Percentiles rank a stretch among this genome's conserved stretches.
phyloP scores from a whole-genome alignment of 805 yeast species.

The Cyberlindnera sargentensis region DNA sequence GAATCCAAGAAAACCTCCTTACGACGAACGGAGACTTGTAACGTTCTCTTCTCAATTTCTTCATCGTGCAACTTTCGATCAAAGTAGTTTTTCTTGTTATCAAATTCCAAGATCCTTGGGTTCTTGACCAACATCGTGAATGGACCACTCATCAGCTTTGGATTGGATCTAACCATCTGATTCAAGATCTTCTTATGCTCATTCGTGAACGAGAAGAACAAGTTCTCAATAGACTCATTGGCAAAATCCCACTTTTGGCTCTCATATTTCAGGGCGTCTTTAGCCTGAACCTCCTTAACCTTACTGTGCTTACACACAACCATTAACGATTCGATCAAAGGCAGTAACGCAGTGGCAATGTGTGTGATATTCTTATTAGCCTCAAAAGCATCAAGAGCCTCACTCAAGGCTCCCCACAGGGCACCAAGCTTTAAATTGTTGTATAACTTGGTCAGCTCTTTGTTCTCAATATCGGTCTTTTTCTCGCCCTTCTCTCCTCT shows the following conservation, averaged over 20 bases:
- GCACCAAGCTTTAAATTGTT: constrained; percentile 63
- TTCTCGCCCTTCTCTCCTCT: constrained; percentile 22
- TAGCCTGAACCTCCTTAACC: constrained; percentile 47
- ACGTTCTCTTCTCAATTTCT: constrained; percentile 33
- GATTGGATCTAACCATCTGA: constrained; percentile 85
- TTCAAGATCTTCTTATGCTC: constrained; percentile 83
- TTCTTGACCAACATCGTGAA: constrained; percentile 83
- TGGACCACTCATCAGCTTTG: constrained; percentile 93
- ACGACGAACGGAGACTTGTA: constrained; percentile 68
- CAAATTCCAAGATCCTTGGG: constrained; percentile 88
- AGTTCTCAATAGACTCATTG: constrained; percentile 65
- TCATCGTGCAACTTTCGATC: constrained; percentile 60
- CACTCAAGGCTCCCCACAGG: constrained; percentile 81
- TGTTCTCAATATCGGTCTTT: constrained; percentile 13
- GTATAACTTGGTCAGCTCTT: constrained; percentile 54
- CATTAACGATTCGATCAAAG: constrained; percentile 87
- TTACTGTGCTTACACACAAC: constrained; percentile 89
- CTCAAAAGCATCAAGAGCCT: constrained; percentile 57
- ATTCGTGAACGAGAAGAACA: constrained; percentile 83
- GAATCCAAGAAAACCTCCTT: constrained; percentile 91
- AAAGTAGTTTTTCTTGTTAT: constrained; percentile 84
- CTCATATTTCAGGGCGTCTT: constrained; percentile 54
- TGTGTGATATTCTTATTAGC: constrained; percentile 47
- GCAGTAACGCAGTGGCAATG: constrained; percentile 74
- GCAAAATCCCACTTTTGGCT: constrained; percentile 59